Evolutionary conservation across 805 yeast genomes (phyloP), one percentile per base, ranked within the genome.

Genomic region (Saturnispora ahearnii): DNA sequence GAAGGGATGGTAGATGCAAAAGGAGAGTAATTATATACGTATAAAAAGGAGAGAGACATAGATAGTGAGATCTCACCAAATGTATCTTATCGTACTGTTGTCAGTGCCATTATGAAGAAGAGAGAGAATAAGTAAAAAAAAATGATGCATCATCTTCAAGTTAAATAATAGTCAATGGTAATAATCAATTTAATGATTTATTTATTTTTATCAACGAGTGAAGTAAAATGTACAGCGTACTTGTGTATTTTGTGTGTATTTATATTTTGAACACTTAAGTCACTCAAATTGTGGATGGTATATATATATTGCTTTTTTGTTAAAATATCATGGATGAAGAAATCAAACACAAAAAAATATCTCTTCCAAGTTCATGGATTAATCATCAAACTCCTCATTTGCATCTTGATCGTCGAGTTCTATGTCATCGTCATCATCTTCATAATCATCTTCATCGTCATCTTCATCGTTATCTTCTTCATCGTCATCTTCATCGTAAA

Each of bases 401-500:
- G 49, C 58, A 5, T 60, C 60, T 5, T 41, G 41, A 40, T 49
- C 38, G 26, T 42, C 51, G 8, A 41, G 31, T 18, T 48, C 50
- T 31, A 49, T 51, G 13, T 49, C 49, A 18, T 50, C 58, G 6
- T 60, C 60, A 3, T 55, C 60, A 3, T 58, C 64, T 18, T 57
- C 63, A 1, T 59, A 62, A 5, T 55, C 61, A 9, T 59, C 65
- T 4, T 58, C 65, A 0, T 59, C 62, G 3, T 58, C 66, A 6
- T 62, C 65, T 2, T 57, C 61, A 3, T 63, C 69, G 3, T 62
- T 63, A 8, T 64, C 71, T 13, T 59, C 61, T 43, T 64, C 63
- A 34, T 63, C 65, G 34, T 63, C 60, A 21, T 62, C 64, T 22
- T 65, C 57, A 38, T 67, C 68, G 41, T 62, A 59, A 62, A 66